Evolutionary conservation across 164 flowering plant genomes (phyloP), one percentile per base, ranked within the genome.

Genomic region (Amborella trichopoda): DNA sequence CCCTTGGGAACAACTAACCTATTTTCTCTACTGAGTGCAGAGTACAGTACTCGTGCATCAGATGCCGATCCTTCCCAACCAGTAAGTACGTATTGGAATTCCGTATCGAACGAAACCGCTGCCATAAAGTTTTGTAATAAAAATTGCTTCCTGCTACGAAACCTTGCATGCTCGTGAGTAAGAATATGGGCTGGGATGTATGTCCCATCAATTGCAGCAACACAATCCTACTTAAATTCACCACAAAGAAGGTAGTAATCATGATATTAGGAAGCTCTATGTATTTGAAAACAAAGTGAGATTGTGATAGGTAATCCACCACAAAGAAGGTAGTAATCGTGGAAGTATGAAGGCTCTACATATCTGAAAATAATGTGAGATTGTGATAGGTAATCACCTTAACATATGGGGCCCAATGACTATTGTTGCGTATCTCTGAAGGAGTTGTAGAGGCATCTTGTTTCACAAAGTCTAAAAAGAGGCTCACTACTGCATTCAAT

Each of bases 1-100:
- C 94, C 96, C 71, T 77, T 68, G 17, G 83, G 85, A 21, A 81
- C 65, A 16, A 23, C 58, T 16, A 89, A 90, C 65, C 81, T 89
- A 52, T 79, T n/a, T 30, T 6, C 34, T 30, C 9, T 13, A 6
- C 34, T 6, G 34, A 6, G 13, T 13, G 34, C 6, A 6, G 13
- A 30, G 13, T 6, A 30, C 6, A 6, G 34, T 6, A 13, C 34
- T 30, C 6, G 34, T 6, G 34, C 6, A 30, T 30, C 34, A 30
- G 34, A 6, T 6, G 13, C 34, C 6, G 34, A 30, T 13, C 34
- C 34, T 30, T 30, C 34, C 34, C 34, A 30, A 30, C 13, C 34
- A 13, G 13, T 13, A 30, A 30, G 34, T 6, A 30, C 34, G 34
- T 30, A 30, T 6, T 6, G 6, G 34, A 30, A 30, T 30, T 30